Evolutionary conservation across 2,329 filamentous ascomycete genomes (phyloP).

Genomic region (Pyrenophora graminea): DNA sequence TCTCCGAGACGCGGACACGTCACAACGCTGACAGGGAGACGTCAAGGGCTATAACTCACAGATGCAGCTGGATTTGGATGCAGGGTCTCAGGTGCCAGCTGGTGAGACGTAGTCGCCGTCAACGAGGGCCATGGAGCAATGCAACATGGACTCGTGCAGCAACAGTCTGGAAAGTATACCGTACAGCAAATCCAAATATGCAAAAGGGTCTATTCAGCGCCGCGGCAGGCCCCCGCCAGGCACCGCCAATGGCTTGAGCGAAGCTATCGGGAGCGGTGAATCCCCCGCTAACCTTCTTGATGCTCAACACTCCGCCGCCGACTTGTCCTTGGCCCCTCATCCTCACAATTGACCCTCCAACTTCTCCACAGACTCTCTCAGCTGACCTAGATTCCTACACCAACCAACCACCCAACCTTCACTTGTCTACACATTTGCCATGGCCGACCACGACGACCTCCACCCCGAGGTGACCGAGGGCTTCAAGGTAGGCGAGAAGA

Average conservation of each 20-base stretch:
- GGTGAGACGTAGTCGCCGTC: constrained; percentile 8
- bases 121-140: background rate
- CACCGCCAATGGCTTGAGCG: constrained; percentile 19
- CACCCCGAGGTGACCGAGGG: constrained; percentile 86
- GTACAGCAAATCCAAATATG: constrained; percentile 4
- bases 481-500: constrained; percentile 99
- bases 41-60: background rate
- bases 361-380: constrained; percentile 15
- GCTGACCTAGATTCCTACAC: constrained; percentile 1
- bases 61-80: constrained; percentile 4
- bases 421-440: constrained; percentile 17
- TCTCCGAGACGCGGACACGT: constrained; percentile 11
- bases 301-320: constrained; percentile 20
- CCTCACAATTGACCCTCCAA: constrained; percentile 14
- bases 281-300: constrained; percentile 30
- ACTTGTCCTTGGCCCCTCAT: constrained; percentile 14
- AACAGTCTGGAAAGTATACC: constrained; percentile 11
- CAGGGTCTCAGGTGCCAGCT: constrained; percentile 10
- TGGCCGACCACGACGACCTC: constrained; percentile 69
- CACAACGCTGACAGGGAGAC: constrained; percentile 3
- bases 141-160: constrained; percentile 6
- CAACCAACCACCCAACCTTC: constrained; percentile 1
- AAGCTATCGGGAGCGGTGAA: constrained; percentile 26
- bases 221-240: constrained; percentile 23
- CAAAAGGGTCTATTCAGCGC: constrained; percentile 11